Base-by-base conservation (phyloP, 2,329 filamentous ascomycete species). In the Domatiomyces globalis region DNA sequence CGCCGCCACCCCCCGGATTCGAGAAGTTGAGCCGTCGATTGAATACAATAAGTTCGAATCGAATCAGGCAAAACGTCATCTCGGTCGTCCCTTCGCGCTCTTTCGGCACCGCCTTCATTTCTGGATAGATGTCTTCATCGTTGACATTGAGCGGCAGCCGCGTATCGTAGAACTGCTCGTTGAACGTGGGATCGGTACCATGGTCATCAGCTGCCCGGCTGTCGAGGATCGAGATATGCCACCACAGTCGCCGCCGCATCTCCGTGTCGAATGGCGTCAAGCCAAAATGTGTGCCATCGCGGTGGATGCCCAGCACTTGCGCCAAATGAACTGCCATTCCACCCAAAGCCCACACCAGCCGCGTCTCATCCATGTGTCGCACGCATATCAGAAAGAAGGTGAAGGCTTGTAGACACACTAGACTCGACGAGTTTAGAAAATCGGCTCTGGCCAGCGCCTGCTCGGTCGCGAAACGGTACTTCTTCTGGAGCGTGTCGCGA, bases 401-500 rank as follows among this genome's bases (percentile, higher is more conserved):
- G 39, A 81, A 75, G 0, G 80, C 77, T 63, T 84, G 80, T 15
- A 84, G 65, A 8, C 83, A 73, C 39, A 80, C 68, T 18, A 79
- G 67, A 60, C 80, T 81, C 52, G 80, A 76, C 6, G 77, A 80
- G 51, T 74, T 78, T 1, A 85, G 62, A 48, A 84, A 75, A 55
- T 80, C 77, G 6, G 80, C 80, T 48, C 77, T 72, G 2, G 81
- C 76, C 45, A 84, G 67, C 1, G 78, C 78, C 61, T 84, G 80
- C 60, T 84, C 80, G 2, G 79, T 66, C 1, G 73, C 80, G 60
- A 81, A 81, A 7, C 80, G 75, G 62, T 82, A 84, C 47, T 73
- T 73, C 45, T 67, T 68, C 22, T 81, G 66, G 5, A 76, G 61
- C 1, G 66, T 57, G 5, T 66, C 58, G 50, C 78, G 73, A 29